Base-by-base conservation (phyloP, 805 yeast species). In the Ogataea pini region DNA sequence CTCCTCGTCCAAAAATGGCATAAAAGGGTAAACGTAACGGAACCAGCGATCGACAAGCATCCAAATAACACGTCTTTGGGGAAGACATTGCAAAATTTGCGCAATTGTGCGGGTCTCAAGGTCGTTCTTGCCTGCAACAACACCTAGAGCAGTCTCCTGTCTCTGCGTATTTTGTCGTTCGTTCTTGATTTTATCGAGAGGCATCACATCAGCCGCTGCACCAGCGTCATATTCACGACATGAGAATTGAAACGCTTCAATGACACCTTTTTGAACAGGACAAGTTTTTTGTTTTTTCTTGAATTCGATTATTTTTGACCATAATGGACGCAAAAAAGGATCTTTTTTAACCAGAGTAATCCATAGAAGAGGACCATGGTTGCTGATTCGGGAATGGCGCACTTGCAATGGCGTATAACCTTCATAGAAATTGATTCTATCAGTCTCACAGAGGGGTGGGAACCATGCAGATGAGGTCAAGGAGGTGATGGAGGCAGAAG, bases 351-450 rank as follows among this genome's bases (percentile, higher is more conserved):
- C 61, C 20, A 76, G 48, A 0, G 84, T 63, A 3, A 75, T 54
- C 75, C 81, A 75, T 1, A 82, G 62, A 29, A 79, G 68, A 0
- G 85, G 80, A 1, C 85, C 86, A 60, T 72, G 75, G 54, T 73
- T 72, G 49, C 71, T 69, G 27, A 74, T 62, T 36, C 79, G 62
- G 3, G 72, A 64, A 42, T 69, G 72, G 22, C 68, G 69, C 14
- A 70, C 51, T 44, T 72, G 62, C 46, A 78, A 67, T 0, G 85
- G 75, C 3, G 71, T 52, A 52, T 69, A 70, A 1, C 76, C 77
- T 0, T 62, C 63, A 50, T 70, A 74, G 28, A 79, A 65, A 44
- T 75, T 69, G 6, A 80, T 64, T 1, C 49, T 48, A 10, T 74
- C 80, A 17, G 69, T 60, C 0, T 63, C 57, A 13, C 63, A 55